phyloP scores from a whole-genome alignment of 2,329 filamentous ascomycete genomes.

The Sclerotinia sclerotiorum region DNA sequence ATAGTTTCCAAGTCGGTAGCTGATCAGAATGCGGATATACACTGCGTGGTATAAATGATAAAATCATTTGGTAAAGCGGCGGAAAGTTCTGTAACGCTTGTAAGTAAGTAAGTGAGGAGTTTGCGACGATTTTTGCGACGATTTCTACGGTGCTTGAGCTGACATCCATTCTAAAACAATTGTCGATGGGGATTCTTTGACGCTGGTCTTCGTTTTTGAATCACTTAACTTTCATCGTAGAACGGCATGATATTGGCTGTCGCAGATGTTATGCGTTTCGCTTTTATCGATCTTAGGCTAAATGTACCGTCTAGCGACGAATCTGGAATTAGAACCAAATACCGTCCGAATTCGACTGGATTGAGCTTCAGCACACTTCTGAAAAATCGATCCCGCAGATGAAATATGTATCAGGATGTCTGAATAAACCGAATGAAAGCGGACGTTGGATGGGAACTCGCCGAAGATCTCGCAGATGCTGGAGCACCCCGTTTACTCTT shows the following conservation, averaged over 20 bases:
- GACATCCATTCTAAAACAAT: neutral
- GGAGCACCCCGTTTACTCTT: neutral
- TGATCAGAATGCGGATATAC: neutral
- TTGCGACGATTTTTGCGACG: neutral
- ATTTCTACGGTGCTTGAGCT: too few relatives aligned
- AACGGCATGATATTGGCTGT: neutral
- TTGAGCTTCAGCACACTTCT: neutral
- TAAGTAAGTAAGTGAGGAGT: neutral
- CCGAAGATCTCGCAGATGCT: neutral
- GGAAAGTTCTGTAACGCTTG: neutral
- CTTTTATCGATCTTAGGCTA: neutral
- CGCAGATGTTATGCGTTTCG: neutral
- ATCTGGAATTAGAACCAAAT: neutral
- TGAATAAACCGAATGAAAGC: neutral
- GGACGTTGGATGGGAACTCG: neutral
- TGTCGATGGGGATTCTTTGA: neutral
- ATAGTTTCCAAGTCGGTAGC: too few relatives aligned
- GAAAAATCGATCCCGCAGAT: neutral
- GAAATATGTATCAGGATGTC: neutral
- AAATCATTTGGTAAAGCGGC: neutral
- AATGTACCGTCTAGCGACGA: neutral
- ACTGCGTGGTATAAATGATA: neutral
- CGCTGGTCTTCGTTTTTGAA: neutral
- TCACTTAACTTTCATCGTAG: neutral
- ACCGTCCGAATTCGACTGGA: neutral